A percentile compares a stretch with the other conserved stretches of the same genome.
phyloP scores from a whole-genome alignment of 1,284 basidiomycete genomes.

The Leccinum holopus region DNA sequence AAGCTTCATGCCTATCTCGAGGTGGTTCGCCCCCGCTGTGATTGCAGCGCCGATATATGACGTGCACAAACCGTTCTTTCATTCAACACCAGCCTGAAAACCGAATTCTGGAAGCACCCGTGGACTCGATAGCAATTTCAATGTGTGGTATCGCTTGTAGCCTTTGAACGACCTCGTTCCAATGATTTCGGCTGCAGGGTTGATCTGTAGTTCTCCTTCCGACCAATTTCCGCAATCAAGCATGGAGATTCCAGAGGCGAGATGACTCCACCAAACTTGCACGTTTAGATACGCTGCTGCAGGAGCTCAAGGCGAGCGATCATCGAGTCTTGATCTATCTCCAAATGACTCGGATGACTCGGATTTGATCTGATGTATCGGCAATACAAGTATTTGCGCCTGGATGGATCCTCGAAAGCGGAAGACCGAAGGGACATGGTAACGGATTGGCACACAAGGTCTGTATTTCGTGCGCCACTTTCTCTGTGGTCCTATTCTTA shows the following conservation, averaged over 20 bases:
- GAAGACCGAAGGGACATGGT: too few relatives aligned
- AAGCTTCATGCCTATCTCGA: constrained; percentile 80
- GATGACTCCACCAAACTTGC: too few relatives aligned
- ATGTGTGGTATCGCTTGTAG: constrained; percentile 68
- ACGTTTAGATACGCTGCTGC: too few relatives aligned
- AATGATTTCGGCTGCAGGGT: constrained; percentile 64
- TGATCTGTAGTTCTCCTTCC: constrained; percentile 65
- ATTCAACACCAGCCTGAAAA: constrained; percentile 60
- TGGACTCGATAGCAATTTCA: constrained; percentile 67
- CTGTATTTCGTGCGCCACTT: too few relatives aligned
- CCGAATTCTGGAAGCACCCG: constrained; percentile 59
- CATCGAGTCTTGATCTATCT: too few relatives aligned
- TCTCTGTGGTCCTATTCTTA: too few relatives aligned
- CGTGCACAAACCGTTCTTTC: constrained; percentile 79
- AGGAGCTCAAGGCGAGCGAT: too few relatives aligned
- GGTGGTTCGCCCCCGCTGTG: constrained; percentile 80
- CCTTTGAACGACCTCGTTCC: constrained; percentile 57
- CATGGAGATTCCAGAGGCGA: constrained; percentile 95
- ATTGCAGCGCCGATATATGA: constrained; percentile 83
- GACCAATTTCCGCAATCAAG: constrained; percentile 82
- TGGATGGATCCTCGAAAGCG: too few relatives aligned
- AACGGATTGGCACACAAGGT: too few relatives aligned
- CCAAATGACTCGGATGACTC: too few relatives aligned
- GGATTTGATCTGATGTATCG: too few relatives aligned
- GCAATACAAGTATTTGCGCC: too few relatives aligned